Base-by-base conservation (phyloP, 2,329 filamentous ascomycete genomes). In the Chalaropsis ovoidea region DNA sequence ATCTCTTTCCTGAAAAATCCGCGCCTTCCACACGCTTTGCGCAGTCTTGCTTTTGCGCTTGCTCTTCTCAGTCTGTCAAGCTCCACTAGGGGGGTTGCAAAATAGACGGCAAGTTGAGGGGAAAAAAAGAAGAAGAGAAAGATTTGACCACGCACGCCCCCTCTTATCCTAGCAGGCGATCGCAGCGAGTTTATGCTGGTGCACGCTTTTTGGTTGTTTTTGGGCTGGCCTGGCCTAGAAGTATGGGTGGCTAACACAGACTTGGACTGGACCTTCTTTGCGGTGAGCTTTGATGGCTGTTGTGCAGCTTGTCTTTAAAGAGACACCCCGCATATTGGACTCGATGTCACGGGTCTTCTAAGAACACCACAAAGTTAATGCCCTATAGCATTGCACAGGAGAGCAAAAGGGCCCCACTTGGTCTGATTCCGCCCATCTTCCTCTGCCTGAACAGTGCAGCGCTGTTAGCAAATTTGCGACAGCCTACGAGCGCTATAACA, bases 401-500 rank as follows among this genome's bases (percentile, higher is more conserved):
- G 42, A 43, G 42, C 3, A 56, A 56, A 27, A n/a, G 10, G 27
- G 52, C 11, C 22, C 52, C 52, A 31, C 27, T 31, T 56, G 52
- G 52, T n/a, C 4, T 35, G 52, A 6, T 31, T 27, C 22, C 47
- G 5, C 47, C 47, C 31, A 31, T 31, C 31, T 31, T 31, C 31
- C 31, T 56, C 52, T 56, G 17, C 52, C 52, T 56, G 52, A 56
- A 35, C 52, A 56, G 24, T 56, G 52, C 52, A 56, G 52, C 19
- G 6, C 47, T 22, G 47, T 8, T 22, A 49, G 47, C 47, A 49
- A 49, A 24, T 24, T 49, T 22, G 47, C 19, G 8, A n/a, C 2
- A 22, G n/a, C 8, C 17, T 22, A 7, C 31, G 6, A 6, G 31
- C 6, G 31, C 31, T 31, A 31, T 31, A 31, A 31, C 3, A 1